Evolutionary conservation across 495 filamentous ascomycete species (phyloP), one percentile per base, ranked within the genome.

Genomic region (Lasiosphaeria miniovina): DNA sequence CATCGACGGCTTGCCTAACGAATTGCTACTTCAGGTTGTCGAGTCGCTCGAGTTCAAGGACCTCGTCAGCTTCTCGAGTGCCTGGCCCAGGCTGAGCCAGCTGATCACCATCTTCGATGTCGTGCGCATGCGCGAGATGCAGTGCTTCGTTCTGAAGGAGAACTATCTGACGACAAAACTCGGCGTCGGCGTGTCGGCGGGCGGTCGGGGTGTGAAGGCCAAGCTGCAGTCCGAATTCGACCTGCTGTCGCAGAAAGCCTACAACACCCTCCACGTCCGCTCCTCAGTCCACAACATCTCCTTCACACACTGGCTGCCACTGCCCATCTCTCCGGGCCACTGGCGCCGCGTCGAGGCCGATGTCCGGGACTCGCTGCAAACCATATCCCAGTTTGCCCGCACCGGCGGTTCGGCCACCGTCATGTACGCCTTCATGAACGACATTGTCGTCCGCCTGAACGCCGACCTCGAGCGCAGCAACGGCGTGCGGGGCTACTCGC

Each of bases 391-490:
- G 2, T 56, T 56, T 3, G 62, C 66, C 31, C 31, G 46, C 59
- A 49, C 48, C 59, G 49, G 45, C 33, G n/a, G 24, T 15, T 49
- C 49, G 33, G 64, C 71, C 24, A 46, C 69, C 14, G 75, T 78
- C n/a, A 55, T 83, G 6, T 80, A 75, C 57, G 67, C 71, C 36
- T 82, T 82, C 66, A 80, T 83, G 78, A 82, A 75, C 56, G 73
- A 80, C 50, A 69, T 82, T 15, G 75, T 82, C 6, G 77, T 81
- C 41, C 71, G 75, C n/a, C 74, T 81, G 36, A 80, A 74, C 64
- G 43, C 71, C 11, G 68, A 70, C 54, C 59, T 59, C 1, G 62
- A 60, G 12, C 41, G 9, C 38, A 9, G 34, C 31, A 6, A 35
- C 3, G 11, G 62, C 49, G 32, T 24, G 24, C 24, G 24, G 24